These are phyloP conservation scores for Phaeotremella skinneri DNA, from an alignment of 768 basidiomycete species.

Conservation along the genomic window DNA sequence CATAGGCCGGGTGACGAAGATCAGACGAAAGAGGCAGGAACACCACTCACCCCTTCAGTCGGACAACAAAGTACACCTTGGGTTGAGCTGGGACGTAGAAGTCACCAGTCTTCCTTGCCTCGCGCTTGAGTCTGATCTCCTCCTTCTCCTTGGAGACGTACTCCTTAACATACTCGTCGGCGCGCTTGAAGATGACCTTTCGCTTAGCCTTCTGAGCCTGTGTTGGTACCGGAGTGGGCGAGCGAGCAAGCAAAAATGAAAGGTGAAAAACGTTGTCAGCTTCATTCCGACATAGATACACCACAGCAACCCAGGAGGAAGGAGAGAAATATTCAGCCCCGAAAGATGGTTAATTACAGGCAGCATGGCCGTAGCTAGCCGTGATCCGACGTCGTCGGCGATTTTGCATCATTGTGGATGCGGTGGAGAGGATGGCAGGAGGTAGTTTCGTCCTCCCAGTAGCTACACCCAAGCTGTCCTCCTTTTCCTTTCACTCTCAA, in stretches of 20 bases:
- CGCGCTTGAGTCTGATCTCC: conserved; percentile 91
- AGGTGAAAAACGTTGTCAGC: neutral
- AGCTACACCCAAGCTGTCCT: neutral
- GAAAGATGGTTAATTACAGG: conserved; percentile 90
- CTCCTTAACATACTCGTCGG: conserved; percentile 96
- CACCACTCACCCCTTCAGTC: conserved; percentile 85
- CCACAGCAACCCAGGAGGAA: conserved; percentile 25
- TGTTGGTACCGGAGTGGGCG: neutral
- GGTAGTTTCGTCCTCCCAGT: neutral
- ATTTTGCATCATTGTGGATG: conserved; percentile 73
- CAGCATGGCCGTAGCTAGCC: conserved; percentile 79
- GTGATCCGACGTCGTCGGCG: conserved; percentile 54
- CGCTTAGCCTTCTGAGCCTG: conserved; percentile 88
- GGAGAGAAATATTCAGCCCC: conserved; percentile 65
- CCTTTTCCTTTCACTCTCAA: neutral
- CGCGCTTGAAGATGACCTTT: conserved; percentile 98
- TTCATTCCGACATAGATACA: conserved; percentile 15
- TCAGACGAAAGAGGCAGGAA: neutral
- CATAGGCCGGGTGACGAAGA: neutral
- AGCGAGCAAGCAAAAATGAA: neutral
- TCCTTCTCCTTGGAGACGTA: conserved; percentile 89
- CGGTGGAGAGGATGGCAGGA: conserved; percentile 2
- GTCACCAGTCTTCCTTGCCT: conserved; percentile 84
- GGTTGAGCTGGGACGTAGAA: conserved; percentile 97
- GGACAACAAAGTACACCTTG: conserved; percentile 95